A percentile compares a stretch with the other conserved stretches of the same genome.
phyloP scores from a whole-genome alignment of 805 yeast species.

The Scheffersomyces stipitis region DNA sequence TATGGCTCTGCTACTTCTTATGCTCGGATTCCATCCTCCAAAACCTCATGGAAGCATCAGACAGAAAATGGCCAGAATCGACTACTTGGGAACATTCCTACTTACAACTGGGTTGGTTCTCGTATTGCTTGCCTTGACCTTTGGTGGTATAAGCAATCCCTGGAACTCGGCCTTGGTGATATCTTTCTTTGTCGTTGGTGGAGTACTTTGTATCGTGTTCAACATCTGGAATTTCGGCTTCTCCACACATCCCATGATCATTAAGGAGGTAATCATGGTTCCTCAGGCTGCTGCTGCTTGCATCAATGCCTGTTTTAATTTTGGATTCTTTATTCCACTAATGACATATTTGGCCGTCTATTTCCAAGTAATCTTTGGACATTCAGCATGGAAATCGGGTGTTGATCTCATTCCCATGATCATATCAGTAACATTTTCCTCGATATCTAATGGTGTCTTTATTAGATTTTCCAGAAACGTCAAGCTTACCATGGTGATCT shows the following conservation, averaged over 20 bases:
- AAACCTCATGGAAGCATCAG: conserved; percentile 37
- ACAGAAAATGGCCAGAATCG: conserved; percentile 43
- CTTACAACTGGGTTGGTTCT: conserved; percentile 45
- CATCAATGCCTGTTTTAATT: conserved; percentile 33
- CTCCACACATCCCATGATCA: conserved; percentile 48
- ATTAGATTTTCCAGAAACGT: conserved; percentile 27
- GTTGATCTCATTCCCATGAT: conserved; percentile 36
- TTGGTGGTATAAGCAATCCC: conserved; percentile 51
- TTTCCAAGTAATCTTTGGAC: conserved; percentile 38
- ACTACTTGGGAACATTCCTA: conserved; percentile 49
- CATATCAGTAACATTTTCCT: conserved; percentile 30
- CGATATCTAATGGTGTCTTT: conserved; percentile 31
- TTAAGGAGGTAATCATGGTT: conserved; percentile 37
- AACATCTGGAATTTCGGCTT: conserved; percentile 40
- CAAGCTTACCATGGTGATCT: conserved; percentile 31
- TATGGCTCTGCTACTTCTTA: conserved; percentile 35
- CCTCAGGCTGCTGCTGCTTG: conserved; percentile 39
- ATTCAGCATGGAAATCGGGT: conserved; percentile 37
- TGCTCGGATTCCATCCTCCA: conserved; percentile 48
- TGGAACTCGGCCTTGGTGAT: conserved; percentile 61
- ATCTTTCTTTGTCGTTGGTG: conserved; percentile 48
- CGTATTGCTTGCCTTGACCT: conserved; percentile 48
- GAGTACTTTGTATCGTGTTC: conserved; percentile 33
- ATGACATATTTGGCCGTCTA: conserved; percentile 35
- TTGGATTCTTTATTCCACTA: conserved; percentile 40